These are phyloP conservation scores for Nicotiana undulata DNA, from an alignment of 257 asterid species.

Conservation along the genomic window DNA sequence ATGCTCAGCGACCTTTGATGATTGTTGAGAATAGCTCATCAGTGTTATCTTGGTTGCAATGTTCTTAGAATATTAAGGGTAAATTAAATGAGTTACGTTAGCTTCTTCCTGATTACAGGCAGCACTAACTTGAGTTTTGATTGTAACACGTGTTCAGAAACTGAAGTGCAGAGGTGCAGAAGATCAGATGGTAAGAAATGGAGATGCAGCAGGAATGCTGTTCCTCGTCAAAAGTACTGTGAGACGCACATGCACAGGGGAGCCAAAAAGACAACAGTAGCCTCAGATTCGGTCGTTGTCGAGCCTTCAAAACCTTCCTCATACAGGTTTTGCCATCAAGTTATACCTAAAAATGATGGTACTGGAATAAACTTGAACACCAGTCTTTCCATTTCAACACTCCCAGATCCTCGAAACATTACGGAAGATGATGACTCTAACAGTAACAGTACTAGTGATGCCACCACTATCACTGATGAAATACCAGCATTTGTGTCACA, in stretches of 20 bases:
- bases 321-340: background rate
- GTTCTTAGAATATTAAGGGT: background rate
- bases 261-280: constrained; percentile 21
- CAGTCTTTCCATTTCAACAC: constrained; percentile 24
- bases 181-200: constrained; percentile 81
- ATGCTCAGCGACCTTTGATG: too few relatives aligned
- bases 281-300: constrained; percentile 11
- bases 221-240: constrained; percentile 47
- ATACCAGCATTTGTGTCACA: constrained; percentile 16
- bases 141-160: constrained; percentile 11
- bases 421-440: constrained; percentile 10
- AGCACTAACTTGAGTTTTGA: constrained; percentile 11
- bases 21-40: too few relatives aligned
- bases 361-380: constrained; percentile 39
- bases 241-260: constrained; percentile 65
- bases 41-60: background rate
- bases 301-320: background rate
- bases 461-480: constrained; percentile 48
- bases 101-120: background rate
- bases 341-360: constrained; percentile 8
- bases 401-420: constrained; percentile 19
- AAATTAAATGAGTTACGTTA: background rate
- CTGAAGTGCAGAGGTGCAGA: constrained; percentile 41
- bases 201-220: constrained; percentile 44
- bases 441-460: constrained; percentile 45